Evolutionary conservation across 805 yeast genomes (phyloP).

Genomic region (Saccharomycopsis amapae): DNA sequence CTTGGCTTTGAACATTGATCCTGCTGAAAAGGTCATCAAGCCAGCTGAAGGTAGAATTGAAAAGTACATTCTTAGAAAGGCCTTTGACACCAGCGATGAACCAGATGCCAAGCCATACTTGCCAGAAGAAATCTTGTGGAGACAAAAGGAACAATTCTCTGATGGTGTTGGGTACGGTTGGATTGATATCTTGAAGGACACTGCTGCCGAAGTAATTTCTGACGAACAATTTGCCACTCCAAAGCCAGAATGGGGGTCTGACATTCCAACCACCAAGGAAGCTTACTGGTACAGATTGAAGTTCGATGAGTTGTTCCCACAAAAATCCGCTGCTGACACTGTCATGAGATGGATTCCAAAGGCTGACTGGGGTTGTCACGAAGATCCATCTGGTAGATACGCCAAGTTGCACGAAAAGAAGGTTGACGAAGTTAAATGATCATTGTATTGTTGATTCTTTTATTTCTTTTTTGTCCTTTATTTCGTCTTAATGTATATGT

Average conservation of each 20-base stretch:
- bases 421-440: slow-evolving; percentile 30
- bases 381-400: slow-evolving; percentile 96
- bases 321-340: slow-evolving; percentile 86
- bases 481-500: no score
- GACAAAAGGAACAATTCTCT: slow-evolving; percentile 99
- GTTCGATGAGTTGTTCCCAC: slow-evolving; percentile 89
- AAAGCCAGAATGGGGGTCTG: slow-evolving; percentile 93
- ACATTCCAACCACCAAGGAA: slow-evolving; percentile 94
- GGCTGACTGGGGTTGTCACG: slow-evolving; percentile 99
- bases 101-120: slow-evolving; percentile 75
- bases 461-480: no score
- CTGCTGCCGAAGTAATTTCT: slow-evolving; percentile 77
- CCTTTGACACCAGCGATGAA: slow-evolving; percentile 88
- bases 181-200: slow-evolving; percentile 96
- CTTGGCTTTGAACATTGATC: slow-evolving; percentile 89
- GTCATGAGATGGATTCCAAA: slow-evolving; percentile 99
- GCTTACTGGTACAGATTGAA: slow-evolving; percentile 98
- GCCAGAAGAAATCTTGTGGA: slow-evolving; percentile 96
- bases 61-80: slow-evolving; percentile 94
- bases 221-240: slow-evolving; percentile 90
- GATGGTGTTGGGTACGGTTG: slow-evolving; percentile 99
- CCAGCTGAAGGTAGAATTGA: slow-evolving; percentile 73
- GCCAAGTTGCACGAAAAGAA: slow-evolving; percentile 83
- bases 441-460: background rate
- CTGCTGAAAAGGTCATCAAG: slow-evolving; percentile 81